Evolutionary conservation across 345 rosid genomes (phyloP).

Genomic region (Corchorus capsularis): DNA sequence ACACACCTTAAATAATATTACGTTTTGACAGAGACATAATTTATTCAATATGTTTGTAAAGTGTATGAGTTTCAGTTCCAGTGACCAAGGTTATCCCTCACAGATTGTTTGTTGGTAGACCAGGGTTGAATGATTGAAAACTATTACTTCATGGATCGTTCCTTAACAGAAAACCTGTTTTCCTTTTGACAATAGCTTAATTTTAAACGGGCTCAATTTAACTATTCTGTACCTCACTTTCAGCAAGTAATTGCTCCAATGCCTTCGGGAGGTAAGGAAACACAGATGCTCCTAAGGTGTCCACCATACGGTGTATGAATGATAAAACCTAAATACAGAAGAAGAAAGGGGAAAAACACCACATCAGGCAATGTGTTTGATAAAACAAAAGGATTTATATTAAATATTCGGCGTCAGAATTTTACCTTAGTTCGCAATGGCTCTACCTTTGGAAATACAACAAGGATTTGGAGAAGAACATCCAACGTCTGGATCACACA

Average conservation of each 20-base stretch:
- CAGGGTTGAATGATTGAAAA: background rate
- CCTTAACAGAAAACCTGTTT: background rate
- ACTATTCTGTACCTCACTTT: conserved; percentile 69
- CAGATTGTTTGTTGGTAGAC: too few species aligned
- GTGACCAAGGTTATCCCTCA: too few species aligned
- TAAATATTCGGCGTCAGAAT: conserved; percentile 22
- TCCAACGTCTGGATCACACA: conserved; percentile 75
- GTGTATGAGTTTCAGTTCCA: too few species aligned
- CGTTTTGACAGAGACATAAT: background rate
- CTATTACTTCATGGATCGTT: background rate
- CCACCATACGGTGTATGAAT: conserved; percentile 97
- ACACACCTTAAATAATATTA: background rate
- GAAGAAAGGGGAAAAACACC: background rate
- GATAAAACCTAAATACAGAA: conserved; percentile 68
- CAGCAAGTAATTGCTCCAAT: conserved; percentile 82
- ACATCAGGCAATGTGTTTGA: conserved; percentile 20
- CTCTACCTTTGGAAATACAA: conserved; percentile 78
- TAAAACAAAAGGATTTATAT: background rate
- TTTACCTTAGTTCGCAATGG: conserved; percentile 82
- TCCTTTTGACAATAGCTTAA: conserved; percentile 1
- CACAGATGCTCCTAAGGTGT: conserved; percentile 84
- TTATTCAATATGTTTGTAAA: background rate
- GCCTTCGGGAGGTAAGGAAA: conserved; percentile 96
- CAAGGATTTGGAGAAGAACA: conserved; percentile 77
- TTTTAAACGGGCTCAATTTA: conserved; percentile 3